Percentiles rank a stretch among this genome's conserved stretches.
phyloP scores from a whole-genome alignment of 1,139 yeast genomes.

The Geotrichum fermentans region DNA sequence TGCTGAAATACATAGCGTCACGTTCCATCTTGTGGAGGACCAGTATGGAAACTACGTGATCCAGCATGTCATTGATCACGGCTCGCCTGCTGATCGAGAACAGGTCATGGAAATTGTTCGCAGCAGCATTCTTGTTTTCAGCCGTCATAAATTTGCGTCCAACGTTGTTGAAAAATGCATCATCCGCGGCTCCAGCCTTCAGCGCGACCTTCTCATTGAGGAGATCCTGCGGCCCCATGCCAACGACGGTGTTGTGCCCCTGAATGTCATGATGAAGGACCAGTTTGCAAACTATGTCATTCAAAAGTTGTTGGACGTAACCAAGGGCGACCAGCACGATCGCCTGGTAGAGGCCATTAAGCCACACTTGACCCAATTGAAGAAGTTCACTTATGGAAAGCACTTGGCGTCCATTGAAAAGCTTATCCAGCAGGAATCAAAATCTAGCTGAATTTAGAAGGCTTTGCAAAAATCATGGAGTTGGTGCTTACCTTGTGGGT shows the following conservation, averaged over 20 bases:
- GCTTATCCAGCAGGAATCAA: constrained; percentile 41
- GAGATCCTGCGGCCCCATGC: constrained; percentile 52
- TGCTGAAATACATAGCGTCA: constrained; percentile 64
- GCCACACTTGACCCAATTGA: constrained; percentile 41
- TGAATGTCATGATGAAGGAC: constrained; percentile 82
- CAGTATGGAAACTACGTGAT: constrained; percentile 97
- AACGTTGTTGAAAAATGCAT: constrained; percentile 96
- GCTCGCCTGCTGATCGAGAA: constrained; percentile 51
- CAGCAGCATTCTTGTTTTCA: constrained; percentile 66
- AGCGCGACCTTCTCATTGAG: constrained; percentile 58
- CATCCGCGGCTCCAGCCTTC: constrained; percentile 59
- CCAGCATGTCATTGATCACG: constrained; percentile 88
- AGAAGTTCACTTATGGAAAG: constrained; percentile 55
- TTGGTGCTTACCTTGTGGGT: not conserved
- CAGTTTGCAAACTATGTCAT: constrained; percentile 97
- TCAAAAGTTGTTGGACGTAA: constrained; percentile 84
- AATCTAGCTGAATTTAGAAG: not conserved
- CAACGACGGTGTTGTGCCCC: constrained; percentile 34
- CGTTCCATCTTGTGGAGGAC: constrained; percentile 80
- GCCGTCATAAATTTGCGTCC: constrained; percentile 96
- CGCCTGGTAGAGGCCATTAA: constrained; percentile 38
- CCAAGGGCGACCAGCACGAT: constrained; percentile 52
- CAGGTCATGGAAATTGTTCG: constrained; percentile 48
- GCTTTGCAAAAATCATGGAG: not conserved
- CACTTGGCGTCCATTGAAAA: constrained; percentile 85